Evolutionary conservation across 1,284 basidiomycete genomes (phyloP), one percentile per base, ranked within the genome.

Genomic region (Cryptococcus sp.): DNA sequence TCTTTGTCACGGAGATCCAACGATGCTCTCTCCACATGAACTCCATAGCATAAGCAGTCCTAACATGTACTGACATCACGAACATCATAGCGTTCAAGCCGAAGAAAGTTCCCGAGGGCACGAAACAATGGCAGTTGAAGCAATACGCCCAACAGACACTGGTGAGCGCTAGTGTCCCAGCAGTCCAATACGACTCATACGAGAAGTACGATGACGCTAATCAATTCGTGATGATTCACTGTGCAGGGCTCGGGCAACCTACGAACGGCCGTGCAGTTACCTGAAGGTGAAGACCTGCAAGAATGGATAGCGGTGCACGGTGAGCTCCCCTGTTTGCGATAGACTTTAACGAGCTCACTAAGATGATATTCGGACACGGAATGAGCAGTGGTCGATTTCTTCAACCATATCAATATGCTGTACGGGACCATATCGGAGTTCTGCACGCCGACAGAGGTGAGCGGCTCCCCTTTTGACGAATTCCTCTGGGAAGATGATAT

Each of bases 221-320:
- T 15, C 13, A 25, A 47, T 31, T 13, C 13, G 25, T n/a, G 15
- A n/a, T 49, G 13, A 2, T 23, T 16, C 22, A 10, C 3, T 42
- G 2, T 4, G 25, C 69, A 93, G 92, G 93, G 93, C 49, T 95
- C 93, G 10, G 94, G 94, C 7, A 97, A 96, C 79, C 80, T 97
- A 59, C 84, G 93, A 54, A 81, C 90, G 50, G 93, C 93, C 0
- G 93, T 97, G 20, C 86, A 89, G 66, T 83, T 97, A 19, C 93
- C 93, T 0, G 93, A 96, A 64, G 93, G 94, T 47, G 94, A 97
- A 78, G 94, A 97, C 76, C 76, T 87, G 67, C 93, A 94, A 69
- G 93, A 97, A 80, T 97, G 93, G 93, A 86, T 97, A 35, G 93
- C 93, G 7, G 93, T 97, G 6, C 93, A 97, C 71, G 91, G 93